Conservation (phyloP, 1,139 yeast species). For the Pichia inconspicua region DNA sequence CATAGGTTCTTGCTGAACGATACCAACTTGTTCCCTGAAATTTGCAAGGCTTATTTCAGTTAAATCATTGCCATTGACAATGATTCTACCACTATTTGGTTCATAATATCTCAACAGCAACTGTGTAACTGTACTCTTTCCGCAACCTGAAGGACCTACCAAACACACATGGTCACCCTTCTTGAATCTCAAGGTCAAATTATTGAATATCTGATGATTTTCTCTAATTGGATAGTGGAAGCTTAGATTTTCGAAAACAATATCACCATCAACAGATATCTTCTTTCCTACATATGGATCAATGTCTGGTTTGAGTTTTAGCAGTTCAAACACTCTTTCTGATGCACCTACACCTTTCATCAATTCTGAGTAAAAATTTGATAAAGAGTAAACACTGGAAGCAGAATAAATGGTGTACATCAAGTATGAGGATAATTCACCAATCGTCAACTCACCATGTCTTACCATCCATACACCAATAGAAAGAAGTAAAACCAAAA, state of each 20-base stretch:
- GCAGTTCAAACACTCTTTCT: slow-evolving; percentile 47
- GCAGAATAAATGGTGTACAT: slow-evolving; percentile 57
- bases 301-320: slow-evolving; percentile 42
- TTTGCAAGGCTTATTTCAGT: slow-evolving; percentile 63
- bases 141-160: slow-evolving; percentile 97
- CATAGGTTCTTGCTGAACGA: slow-evolving; percentile 90
- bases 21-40: slow-evolving; percentile 64
- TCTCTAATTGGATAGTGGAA: slow-evolving; percentile 88
- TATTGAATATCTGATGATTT: slow-evolving; percentile 57
- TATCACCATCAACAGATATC: slow-evolving; percentile 40
- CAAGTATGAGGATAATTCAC: slow-evolving; percentile 52
- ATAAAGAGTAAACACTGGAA: slow-evolving; percentile 49
- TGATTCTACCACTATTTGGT: slow-evolving; percentile 57
- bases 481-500: slow-evolving; percentile 40
- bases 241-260: slow-evolving; percentile 56
- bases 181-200: slow-evolving; percentile 55
- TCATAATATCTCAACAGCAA: slow-evolving; percentile 75
- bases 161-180: slow-evolving; percentile 87
- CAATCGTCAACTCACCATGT: slow-evolving; percentile 43
- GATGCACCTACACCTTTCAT: slow-evolving; percentile 62
- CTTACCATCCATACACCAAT: slow-evolving; percentile 47
- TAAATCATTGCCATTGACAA: slow-evolving; percentile 65
- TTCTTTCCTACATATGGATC: slow-evolving; percentile 36
- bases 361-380: slow-evolving; percentile 51
- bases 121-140: slow-evolving; percentile 85